phyloP scores from a whole-genome alignment of 257 asterid genomes.

The Anisodus tanguticus region DNA sequence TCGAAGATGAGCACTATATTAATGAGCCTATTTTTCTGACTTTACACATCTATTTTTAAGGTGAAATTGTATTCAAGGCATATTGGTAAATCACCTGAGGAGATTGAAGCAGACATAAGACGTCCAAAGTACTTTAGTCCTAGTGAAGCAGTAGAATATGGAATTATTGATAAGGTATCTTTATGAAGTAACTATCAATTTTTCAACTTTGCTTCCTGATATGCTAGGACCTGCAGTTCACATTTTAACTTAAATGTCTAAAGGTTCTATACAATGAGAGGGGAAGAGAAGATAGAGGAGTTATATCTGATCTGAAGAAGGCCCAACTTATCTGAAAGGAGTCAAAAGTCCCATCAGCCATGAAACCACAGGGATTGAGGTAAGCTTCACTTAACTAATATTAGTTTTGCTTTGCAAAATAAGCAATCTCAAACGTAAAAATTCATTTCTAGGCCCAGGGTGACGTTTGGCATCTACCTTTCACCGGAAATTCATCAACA shows the following conservation, averaged over 20 bases:
- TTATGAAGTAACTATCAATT: neutral
- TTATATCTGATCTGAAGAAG: conserved; percentile 71
- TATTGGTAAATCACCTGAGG: conserved; percentile 79
- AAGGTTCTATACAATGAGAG: conserved; percentile 94
- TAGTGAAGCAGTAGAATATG: conserved; percentile 94
- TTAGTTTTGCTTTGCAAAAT: neutral
- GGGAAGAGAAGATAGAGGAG: conserved; percentile 75
- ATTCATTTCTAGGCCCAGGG: conserved; percentile 26
- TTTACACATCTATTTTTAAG: conserved; percentile 48
- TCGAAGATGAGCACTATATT: neutral
- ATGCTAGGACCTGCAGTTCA: conserved; percentile 15
- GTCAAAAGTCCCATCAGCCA: conserved; percentile 26
- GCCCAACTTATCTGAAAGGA: conserved; percentile 61
- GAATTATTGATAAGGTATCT: conserved; percentile 92
- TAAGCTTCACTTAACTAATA: conserved; percentile 16
- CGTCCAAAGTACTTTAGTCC: conserved; percentile 97
- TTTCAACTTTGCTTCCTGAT: conserved; percentile 17
- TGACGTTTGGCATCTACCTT: conserved; percentile 29
- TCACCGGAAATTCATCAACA: conserved; percentile 45
- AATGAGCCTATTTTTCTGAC: neutral
- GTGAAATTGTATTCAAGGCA: conserved; percentile 76
- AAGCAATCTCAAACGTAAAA: neutral
- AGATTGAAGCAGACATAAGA: conserved; percentile 91
- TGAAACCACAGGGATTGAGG: conserved; percentile 17
- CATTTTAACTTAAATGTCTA: conserved; percentile 29